Conservation (phyloP, 257 asterid species). For the Nicotiana sylvestris region DNA sequence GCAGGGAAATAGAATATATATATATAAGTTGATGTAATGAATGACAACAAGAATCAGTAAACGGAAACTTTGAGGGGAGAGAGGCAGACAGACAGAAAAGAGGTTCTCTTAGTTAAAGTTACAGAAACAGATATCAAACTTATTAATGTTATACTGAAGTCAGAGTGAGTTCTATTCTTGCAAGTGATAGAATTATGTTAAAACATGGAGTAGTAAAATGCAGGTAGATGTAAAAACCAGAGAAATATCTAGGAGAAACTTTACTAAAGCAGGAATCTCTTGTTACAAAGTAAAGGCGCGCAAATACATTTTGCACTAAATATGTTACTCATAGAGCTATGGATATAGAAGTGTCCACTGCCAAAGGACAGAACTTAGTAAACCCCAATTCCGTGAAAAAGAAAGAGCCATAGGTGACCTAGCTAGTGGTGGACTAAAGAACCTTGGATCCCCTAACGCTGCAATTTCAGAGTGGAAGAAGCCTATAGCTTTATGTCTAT, state of each 20-base stretch:
- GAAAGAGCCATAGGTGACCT: background rate
- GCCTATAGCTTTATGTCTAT: background rate
- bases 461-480: background rate
- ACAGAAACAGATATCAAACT: background rate
- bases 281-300: background rate
- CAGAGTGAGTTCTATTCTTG: background rate
- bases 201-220: background rate
- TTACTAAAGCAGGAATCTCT: background rate
- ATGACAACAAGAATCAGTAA: background rate
- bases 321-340: background rate
- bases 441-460: background rate
- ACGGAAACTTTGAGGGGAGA: background rate
- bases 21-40: background rate
- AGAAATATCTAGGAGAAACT: background rate
- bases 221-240: background rate
- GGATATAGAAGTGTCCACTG: background rate
- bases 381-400: background rate
- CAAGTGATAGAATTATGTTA: background rate
- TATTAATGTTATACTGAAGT: background rate
- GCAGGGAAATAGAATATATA: background rate
- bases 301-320: background rate
- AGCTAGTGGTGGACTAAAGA: constrained; percentile 4
- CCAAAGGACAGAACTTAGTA: background rate
- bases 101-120: background rate
- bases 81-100: background rate